Base-by-base conservation (phyloP, 75 land plant genomes). In the Isoetes taiwanensis region DNA sequence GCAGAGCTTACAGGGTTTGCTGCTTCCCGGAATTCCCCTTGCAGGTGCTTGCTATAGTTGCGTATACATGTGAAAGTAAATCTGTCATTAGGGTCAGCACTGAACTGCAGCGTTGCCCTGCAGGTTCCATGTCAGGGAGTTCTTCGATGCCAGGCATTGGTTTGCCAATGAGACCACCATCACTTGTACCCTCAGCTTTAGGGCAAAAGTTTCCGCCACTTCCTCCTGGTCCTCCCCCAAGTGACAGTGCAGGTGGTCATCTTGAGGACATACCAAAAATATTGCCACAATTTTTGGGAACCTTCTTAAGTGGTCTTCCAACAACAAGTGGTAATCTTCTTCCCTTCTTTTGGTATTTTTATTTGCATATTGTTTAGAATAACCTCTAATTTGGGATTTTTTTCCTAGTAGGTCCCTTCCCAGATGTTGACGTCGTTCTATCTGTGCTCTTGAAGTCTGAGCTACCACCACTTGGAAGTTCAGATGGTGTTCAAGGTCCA, bases 381-480 rank as follows among this genome's bases (percentile, higher is more conserved):
- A 34, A 5, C 10, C 29, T 28, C 20, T 62, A 28, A 16, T n/a
- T 2, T 41, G 16, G 21, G 20, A 11, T 33, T 39, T 41, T 0
- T 40, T 42, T 30, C 26, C 31, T 58, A 34, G 4, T 69, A 93
- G 98, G 98, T 41, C 98, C 95, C 59, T 59, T 61, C 12, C 98
- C 95, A 33, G 81, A 93, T 74, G 76, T 80, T 9, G 95, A 93
- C 41, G 26, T 74, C 27, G 83, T 87, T 4, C 57, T 87, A 31
- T 73, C 89, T 30, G 61, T 80, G 32, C 71, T 81, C 42, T 39
- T 84, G 62, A 83, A 87, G 60, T 68, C 74, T 50, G 69, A 66
- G 9, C 28, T 59, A 19, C 69, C 41, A 32, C 31, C 60, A 53
- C 28, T 57, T 52, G 65, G 35, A 20, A 63, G 57, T 35, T 43